Evolutionary conservation across 441 rosid species (phyloP).

Genomic region (Kokia cookei): DNA sequence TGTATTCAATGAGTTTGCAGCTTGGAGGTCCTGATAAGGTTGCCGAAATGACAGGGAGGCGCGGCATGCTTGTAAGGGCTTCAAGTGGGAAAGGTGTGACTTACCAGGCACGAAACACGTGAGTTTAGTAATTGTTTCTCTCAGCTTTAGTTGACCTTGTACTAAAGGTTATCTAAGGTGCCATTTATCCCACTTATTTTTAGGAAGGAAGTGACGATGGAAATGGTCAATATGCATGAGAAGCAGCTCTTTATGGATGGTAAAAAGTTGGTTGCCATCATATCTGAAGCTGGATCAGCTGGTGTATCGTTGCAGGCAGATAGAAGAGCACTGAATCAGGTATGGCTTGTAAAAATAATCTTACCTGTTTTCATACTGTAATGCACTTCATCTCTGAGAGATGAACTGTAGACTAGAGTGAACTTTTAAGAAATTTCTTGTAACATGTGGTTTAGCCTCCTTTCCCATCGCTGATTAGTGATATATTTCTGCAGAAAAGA

Average conservation of each 20-base stretch:
- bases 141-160: slow-evolving; percentile 5
- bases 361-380: background rate
- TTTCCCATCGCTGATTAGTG: slow-evolving; percentile 2
- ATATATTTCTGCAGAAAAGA: slow-evolving; percentile 54
- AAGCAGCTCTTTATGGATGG: slow-evolving; percentile 99
- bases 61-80: slow-evolving; percentile 99
- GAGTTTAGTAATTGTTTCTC: slow-evolving; percentile 28
- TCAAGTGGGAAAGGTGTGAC: slow-evolving; percentile 95
- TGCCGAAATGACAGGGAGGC: slow-evolving; percentile 98
- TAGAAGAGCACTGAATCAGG: slow-evolving; percentile 95
- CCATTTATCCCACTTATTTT: slow-evolving; percentile 20
- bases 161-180: slow-evolving; percentile 20
- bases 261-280: slow-evolving; percentile 90
- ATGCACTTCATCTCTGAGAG: slow-evolving; percentile 1
- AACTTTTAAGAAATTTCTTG: background rate
- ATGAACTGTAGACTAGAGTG: background rate
- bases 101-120: slow-evolving; percentile 97
- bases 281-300: slow-evolving; percentile 99
- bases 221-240: slow-evolving; percentile 99
- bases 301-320: slow-evolving; percentile 99
- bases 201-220: slow-evolving; percentile 96
- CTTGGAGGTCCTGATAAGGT: slow-evolving; percentile 99
- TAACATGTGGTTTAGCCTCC: background rate
- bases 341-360: slow-evolving; percentile 13
- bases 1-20: slow-evolving; percentile 36